These are phyloP conservation scores for Poronia punctata DNA, from an alignment of 495 filamentous ascomycete genomes.

Conservation along the genomic window DNA sequence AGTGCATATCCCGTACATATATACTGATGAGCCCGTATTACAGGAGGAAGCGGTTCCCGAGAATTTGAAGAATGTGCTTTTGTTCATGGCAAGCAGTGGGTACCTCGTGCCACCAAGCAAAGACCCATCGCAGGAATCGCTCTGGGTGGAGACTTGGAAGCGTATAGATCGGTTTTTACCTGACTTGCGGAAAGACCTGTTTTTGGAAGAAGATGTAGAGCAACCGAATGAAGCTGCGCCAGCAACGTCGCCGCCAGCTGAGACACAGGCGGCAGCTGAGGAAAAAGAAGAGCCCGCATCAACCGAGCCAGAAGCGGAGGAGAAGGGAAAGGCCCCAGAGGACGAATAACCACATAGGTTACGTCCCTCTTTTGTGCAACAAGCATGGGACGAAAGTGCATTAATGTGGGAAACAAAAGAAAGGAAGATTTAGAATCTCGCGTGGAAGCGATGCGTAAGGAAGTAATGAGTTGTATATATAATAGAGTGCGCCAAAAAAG, in stretches of 20 bases:
- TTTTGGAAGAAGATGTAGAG: slow-evolving; percentile 32
- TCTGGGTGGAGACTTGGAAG: slow-evolving; percentile 81
- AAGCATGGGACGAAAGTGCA: too few species aligned
- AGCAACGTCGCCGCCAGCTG: slow-evolving; percentile 33
- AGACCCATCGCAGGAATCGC: slow-evolving; percentile 48
- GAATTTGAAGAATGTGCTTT: slow-evolving; percentile 89
- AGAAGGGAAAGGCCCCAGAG: slow-evolving; percentile 6
- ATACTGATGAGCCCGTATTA: slow-evolving; percentile 15
- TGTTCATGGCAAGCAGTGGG: slow-evolving; percentile 90
- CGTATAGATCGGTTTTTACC: slow-evolving; percentile 87
- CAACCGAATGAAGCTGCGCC: slow-evolving; percentile 4
- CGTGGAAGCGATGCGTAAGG: not conserved
- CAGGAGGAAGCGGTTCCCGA: slow-evolving; percentile 94
- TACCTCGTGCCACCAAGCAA: slow-evolving; percentile 70
- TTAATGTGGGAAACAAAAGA: too few species aligned
- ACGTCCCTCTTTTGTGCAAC: too few species aligned
- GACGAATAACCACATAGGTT: not conserved
- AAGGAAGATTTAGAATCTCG: too few species aligned
- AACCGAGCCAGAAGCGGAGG: slow-evolving; percentile 7
- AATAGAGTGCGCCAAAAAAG: slow-evolving; percentile 16
- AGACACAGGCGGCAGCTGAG: slow-evolving; percentile 36
- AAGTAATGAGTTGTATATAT: slow-evolving; percentile 18
- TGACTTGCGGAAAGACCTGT: slow-evolving; percentile 51
- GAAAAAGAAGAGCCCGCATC: slow-evolving; percentile 4
- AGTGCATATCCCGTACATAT: not conserved